Conservation (phyloP, 768 basidiomycete species). For the Atractiella rhizophila region DNA sequence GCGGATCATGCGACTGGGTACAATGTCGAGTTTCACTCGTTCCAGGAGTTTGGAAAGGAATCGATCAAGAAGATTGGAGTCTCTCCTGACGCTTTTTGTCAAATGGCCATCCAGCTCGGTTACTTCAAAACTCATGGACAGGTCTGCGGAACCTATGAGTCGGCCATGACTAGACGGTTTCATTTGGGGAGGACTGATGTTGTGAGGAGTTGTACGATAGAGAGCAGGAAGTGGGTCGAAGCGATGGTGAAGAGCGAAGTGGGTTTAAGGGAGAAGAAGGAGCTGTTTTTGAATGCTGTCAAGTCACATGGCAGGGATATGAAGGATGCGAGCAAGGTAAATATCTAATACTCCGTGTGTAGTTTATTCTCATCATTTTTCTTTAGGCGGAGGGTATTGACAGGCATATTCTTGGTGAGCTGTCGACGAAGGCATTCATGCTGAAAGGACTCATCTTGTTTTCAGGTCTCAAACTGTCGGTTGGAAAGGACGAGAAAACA, state of each 20-base stretch:
- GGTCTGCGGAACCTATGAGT: conserved; percentile 41
- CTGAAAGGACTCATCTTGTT: not conserved
- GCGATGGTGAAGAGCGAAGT: conserved; percentile 46
- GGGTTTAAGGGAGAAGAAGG: conserved; percentile 19
- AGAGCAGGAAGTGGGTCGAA: conserved; percentile 62
- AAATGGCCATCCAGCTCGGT: conserved; percentile 85
- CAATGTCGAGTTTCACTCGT: conserved; percentile 62
- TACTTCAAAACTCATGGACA: conserved; percentile 46
- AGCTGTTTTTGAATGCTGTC: conserved; percentile 28
- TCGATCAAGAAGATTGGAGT: conserved; percentile 32
- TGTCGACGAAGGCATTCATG: too few relatives aligned
- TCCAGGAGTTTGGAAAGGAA: conserved; percentile 68
- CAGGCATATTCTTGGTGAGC: conserved; percentile 53
- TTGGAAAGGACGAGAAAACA: conserved; percentile 42
- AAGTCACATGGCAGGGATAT: conserved; percentile 65
- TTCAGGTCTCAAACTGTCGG: conserved; percentile 44
- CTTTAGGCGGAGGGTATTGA: conserved; percentile 88
- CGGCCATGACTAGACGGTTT: conserved; percentile 77
- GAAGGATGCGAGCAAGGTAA: conserved; percentile 72
- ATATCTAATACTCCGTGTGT: too few relatives aligned
- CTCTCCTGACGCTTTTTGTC: conserved; percentile 84
- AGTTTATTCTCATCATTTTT: too few relatives aligned
- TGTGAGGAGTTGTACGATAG: conserved; percentile 56
- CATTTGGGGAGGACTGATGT: conserved; percentile 82
- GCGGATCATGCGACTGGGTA: conserved; percentile 50